Evolutionary conservation across 2,329 filamentous ascomycete species (phyloP).

Genomic region (Hypoxylon sp.): DNA sequence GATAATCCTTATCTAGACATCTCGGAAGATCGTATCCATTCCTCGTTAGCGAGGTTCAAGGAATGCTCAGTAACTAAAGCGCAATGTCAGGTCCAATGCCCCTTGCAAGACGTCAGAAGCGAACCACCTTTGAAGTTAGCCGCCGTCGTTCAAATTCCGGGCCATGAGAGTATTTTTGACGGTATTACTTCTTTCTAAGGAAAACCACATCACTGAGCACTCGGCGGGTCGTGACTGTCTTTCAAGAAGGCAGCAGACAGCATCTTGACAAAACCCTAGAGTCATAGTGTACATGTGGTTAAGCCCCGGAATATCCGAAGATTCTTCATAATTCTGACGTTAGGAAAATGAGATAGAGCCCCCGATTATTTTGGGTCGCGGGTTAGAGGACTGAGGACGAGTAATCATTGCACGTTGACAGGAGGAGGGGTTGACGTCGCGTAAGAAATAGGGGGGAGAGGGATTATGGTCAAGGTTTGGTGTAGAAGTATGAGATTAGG

Average conservation of each 20-base stretch:
- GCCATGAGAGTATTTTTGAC: neutral
- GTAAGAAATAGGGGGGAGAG: slow-evolving; percentile 39
- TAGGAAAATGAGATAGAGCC: slow-evolving; percentile 29
- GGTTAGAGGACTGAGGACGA: slow-evolving; percentile 29
- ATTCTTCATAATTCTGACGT: slow-evolving; percentile 15
- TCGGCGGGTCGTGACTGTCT: neutral
- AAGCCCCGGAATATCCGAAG: slow-evolving; percentile 5
- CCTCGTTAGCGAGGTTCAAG: slow-evolving; percentile 35
- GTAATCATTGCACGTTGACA: slow-evolving; percentile 36
- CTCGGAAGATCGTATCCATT: slow-evolving; percentile 39
- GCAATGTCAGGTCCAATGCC: slow-evolving; percentile 37
- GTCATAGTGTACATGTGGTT: slow-evolving; percentile 2
- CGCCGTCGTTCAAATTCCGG: slow-evolving; percentile 15
- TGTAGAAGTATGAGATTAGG: slow-evolving; percentile 34
- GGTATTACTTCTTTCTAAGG: slow-evolving; percentile 13
- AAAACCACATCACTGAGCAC: neutral
- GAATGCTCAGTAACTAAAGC: slow-evolving; percentile 42
- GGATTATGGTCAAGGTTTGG: slow-evolving; percentile 34
- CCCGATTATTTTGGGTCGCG: slow-evolving; percentile 16
- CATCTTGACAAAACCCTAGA: slow-evolving; percentile 2
- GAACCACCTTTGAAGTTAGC: slow-evolving; percentile 19
- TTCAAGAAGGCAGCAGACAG: neutral
- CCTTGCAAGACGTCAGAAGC: slow-evolving; percentile 23
- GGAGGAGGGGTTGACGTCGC: slow-evolving; percentile 31
- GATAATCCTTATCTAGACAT: slow-evolving; percentile 49